These are phyloP conservation scores for Capsella bursapastoris DNA, from an alignment of 345 rosid genomes.

Conservation along the genomic window DNA sequence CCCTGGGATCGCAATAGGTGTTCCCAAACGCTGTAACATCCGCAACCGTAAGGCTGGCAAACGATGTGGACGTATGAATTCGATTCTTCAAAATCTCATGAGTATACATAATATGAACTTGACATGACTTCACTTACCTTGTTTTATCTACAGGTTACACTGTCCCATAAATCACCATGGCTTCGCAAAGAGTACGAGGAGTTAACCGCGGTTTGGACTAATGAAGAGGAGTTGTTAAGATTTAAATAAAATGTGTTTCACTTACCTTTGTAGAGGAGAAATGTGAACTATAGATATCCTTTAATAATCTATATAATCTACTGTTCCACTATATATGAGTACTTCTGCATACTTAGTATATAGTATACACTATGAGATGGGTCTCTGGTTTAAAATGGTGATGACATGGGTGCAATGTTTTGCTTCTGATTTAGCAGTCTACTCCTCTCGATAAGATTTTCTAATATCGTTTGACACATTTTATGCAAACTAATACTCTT, in stretches of 20 bases:
- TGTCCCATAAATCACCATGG: slow-evolving; percentile 28
- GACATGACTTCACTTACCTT: slow-evolving; percentile 6
- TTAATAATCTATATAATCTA: slow-evolving; percentile 1
- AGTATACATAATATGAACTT: not conserved
- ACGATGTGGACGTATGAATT: slow-evolving; percentile 78
- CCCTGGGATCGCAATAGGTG: slow-evolving; percentile 70
- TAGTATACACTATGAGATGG: slow-evolving; percentile 2
- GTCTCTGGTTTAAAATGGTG: not conserved
- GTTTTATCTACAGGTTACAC: slow-evolving; percentile 31
- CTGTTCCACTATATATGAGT: slow-evolving; percentile 8
- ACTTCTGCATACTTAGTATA: not conserved
- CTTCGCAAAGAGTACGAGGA: not conserved
- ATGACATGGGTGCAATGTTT: not conserved
- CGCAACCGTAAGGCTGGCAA: slow-evolving; percentile 71
- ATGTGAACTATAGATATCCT: slow-evolving; percentile 24
- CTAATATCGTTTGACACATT: no score
- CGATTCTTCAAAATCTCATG: not conserved
- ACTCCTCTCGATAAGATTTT: not conserved
- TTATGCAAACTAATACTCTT: no score
- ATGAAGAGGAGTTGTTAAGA: not conserved
- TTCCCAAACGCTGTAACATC: slow-evolving; percentile 87
- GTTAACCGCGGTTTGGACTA: not conserved
- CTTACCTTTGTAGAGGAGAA: slow-evolving; percentile 32
- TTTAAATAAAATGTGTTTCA: slow-evolving; percentile 29
- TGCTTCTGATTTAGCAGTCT: not conserved